Evolutionary conservation across 139 green algal species (phyloP).

Genomic region (Penium margaritaceum): DNA sequence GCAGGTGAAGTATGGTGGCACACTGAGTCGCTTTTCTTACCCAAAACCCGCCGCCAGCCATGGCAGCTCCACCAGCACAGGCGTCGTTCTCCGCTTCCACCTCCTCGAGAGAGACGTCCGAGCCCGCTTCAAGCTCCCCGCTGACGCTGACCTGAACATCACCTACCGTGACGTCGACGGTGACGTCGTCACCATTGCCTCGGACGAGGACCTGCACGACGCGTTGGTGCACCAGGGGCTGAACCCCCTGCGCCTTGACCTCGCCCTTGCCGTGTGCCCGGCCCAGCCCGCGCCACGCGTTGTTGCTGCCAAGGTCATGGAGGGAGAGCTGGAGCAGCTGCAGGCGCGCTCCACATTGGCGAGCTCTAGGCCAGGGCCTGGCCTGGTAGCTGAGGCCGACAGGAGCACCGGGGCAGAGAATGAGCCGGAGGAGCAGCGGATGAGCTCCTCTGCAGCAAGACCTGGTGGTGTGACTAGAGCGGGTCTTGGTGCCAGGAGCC

Average conservation of each 20-base stretch:
- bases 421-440: too few species aligned
- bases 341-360: background rate
- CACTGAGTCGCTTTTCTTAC: too few species aligned
- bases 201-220: constrained; percentile 33
- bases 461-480: too few species aligned
- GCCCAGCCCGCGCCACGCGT: background rate
- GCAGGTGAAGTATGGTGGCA: too few species aligned
- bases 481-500: too few species aligned
- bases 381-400: too few species aligned
- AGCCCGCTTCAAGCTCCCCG: constrained; percentile 29
- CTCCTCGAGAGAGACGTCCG: too few species aligned
- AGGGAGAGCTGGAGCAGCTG: background rate
- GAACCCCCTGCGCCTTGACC: constrained; percentile 34
- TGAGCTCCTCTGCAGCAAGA: background rate
- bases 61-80: too few species aligned
- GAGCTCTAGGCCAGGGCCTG: too few species aligned
- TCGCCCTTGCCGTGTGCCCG: background rate
- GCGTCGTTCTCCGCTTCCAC: too few species aligned
- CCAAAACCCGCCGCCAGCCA: too few species aligned
- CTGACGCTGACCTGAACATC: constrained; percentile 2
- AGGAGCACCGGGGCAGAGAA: too few species aligned
- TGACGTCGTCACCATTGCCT: constrained; percentile 30
- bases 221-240: constrained; percentile 27
- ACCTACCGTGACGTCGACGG: constrained; percentile 30
- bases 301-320: background rate